Percentiles rank a stretch among this genome's conserved stretches.
phyloP scores from a whole-genome alignment of 73 alveolate species.

The Paramecium biaurelia region DNA sequence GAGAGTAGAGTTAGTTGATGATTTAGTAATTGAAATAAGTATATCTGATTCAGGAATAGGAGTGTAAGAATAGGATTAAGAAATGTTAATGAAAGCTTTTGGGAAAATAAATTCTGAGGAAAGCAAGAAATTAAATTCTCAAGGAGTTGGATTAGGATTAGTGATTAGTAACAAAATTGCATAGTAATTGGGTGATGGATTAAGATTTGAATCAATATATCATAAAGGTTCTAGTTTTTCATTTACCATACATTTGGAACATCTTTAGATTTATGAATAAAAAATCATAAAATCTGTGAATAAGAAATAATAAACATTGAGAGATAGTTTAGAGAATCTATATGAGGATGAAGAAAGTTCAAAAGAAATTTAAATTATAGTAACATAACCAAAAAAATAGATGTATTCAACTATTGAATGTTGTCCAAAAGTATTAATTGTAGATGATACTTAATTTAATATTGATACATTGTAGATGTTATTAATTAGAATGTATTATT shows the following conservation, averaged over 20 bases:
- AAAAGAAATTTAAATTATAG: background rate
- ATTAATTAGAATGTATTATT: background rate
- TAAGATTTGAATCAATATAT: background rate
- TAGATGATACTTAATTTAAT: background rate
- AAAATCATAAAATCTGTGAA: background rate
- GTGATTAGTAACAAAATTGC: slow-evolving; percentile 38
- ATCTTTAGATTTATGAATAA: background rate
- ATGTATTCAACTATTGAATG: background rate
- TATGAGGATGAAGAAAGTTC: background rate
- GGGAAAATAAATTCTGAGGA: slow-evolving; percentile 56
- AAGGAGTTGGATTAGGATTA: slow-evolving; percentile 69
- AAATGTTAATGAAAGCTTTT: slow-evolving; percentile 52
- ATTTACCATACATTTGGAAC: background rate
- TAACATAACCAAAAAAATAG: background rate
- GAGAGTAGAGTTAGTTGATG: background rate
- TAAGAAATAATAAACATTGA: too few species aligned
- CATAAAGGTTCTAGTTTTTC: background rate
- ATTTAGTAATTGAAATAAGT: background rate
- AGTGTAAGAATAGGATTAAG: slow-evolving; percentile 50
- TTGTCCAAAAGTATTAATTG: background rate
- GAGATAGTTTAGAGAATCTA: background rate
- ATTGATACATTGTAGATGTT: background rate
- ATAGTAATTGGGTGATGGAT: background rate
- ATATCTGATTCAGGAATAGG: slow-evolving; percentile 69
- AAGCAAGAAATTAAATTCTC: slow-evolving; percentile 38